A percentile compares a stretch with the other conserved stretches of the same genome.
These are phyloP conservation scores for Stephanocyclus meneghinianus DNA, from an alignment of 352 stramenopile genomes.

Conservation along the genomic window DNA sequence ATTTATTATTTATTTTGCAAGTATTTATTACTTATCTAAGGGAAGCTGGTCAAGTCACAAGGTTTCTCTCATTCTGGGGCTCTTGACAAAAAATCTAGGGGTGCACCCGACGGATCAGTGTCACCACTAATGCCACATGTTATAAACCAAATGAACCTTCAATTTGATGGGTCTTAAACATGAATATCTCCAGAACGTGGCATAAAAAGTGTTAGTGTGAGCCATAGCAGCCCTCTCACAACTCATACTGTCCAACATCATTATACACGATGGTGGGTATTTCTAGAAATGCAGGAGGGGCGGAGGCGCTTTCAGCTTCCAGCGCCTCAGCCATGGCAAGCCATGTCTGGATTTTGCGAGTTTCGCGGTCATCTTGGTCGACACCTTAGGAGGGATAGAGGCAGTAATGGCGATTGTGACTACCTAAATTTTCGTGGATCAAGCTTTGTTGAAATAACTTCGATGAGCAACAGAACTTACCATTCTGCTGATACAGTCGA, in stretches of 20 bases:
- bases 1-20: no score
- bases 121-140: no score
- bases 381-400: constrained; percentile 7
- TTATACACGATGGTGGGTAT: constrained; percentile 40
- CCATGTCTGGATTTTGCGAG: constrained; percentile 38
- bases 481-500: constrained; percentile 34
- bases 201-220: no score
- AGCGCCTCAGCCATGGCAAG: constrained; percentile 30
- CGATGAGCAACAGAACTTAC: constrained; percentile 18
- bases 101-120: no score
- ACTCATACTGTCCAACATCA: constrained; percentile 19
- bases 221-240: background rate
- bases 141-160: no score
- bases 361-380: constrained; percentile 33
- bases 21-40: no score
- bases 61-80: no score
- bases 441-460: background rate
- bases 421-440: background rate
- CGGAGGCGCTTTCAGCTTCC: constrained; percentile 29
- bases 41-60: no score
- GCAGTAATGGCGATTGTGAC: background rate
- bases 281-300: constrained; percentile 36
- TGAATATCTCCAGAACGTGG: no score
- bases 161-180: no score
- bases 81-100: no score